Conservation (phyloP, 805 yeast species). For the Yarrowia sp. region DNA sequence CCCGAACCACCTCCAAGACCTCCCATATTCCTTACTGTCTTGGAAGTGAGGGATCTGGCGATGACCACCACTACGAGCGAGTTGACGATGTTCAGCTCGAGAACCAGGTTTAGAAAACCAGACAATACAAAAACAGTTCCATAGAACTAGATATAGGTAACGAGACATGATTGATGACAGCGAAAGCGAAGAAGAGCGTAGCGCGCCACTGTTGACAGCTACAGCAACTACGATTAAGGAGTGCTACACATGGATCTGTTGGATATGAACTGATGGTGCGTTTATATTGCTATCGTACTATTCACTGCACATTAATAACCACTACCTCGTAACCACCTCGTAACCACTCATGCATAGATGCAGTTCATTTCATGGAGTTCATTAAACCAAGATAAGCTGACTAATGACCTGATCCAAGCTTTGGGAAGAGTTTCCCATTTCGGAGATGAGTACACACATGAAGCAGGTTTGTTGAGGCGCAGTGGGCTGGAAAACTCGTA, state of each 20-base stretch:
- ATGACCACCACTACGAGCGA: slow-evolving; percentile 31
- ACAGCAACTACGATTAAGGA: too few relatives aligned
- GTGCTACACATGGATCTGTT: too few relatives aligned
- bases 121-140: neutral
- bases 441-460: neutral
- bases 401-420: neutral
- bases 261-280: too few relatives aligned
- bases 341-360: neutral
- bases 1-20: slow-evolving; percentile 25
- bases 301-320: too few relatives aligned
- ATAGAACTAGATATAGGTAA: slow-evolving; percentile 7
- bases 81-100: slow-evolving; percentile 38
- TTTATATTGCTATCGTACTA: too few relatives aligned
- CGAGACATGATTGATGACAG: slow-evolving; percentile 8
- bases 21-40: slow-evolving; percentile 32
- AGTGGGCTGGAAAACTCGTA: neutral
- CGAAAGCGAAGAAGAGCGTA: too few relatives aligned
- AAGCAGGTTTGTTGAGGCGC: slow-evolving; percentile 5
- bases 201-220: too few relatives aligned
- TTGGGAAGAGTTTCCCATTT: slow-evolving; percentile 20
- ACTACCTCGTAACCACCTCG: too few relatives aligned
- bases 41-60: slow-evolving; percentile 31
- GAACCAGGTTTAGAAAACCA: slow-evolving; percentile 12
- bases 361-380: neutral
- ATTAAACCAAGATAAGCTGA: slow-evolving; percentile 11